Base-by-base conservation (phyloP, 2,329 filamentous ascomycete genomes). In the Cordyceps pruinosa region DNA sequence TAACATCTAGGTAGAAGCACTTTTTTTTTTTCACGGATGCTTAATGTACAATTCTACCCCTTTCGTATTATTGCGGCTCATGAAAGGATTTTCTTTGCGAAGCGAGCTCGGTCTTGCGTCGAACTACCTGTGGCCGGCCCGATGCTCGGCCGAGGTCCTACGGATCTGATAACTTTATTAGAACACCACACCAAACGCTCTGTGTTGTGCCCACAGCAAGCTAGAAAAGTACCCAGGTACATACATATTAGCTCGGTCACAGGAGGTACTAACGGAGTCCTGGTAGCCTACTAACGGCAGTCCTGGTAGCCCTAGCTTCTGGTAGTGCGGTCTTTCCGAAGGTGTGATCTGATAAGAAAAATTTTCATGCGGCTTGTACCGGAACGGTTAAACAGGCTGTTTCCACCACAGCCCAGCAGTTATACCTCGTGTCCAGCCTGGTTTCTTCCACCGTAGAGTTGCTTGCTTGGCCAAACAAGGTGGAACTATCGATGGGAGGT, bases 131-230 rank as follows among this genome's bases (percentile, higher is more conserved):
- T 19, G 17, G n/a, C 10, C 17, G 30, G 28, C 37, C 51, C 52
- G 42, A 55, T 30, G 42, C 32, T 45, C 42, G 30, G 52, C 52
- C 32, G 52, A 55, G 44, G 52, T 47, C 28, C 2, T 58, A 63
- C 68, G 68, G 69, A 72, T 71, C 69, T 64, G 69, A 72, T 70
- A 72, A 70, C 68, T 70, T 66, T 68, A 69, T 62, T 56, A 39
- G 59, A 55, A 37, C 54, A 51, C 17, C n/a, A n/a, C 21, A 15
- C 47, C 32, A 19, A 26, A 21, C 19, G 13, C 13, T 12, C 6
- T 21, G 25, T 30, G 17, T 25, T 15, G 25, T 6, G 6, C 30
- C 30, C 30, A 32, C 12, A 13, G 32, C 28, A n/a, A n/a, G n/a
- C n/a, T n/a, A n/a, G n/a, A n/a, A n/a, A n/a, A n/a, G n/a, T n/a